These are phyloP conservation scores for Trichoderma sp. DNA, from an alignment of 2,329 filamentous ascomycete genomes.

Conservation along the genomic window DNA sequence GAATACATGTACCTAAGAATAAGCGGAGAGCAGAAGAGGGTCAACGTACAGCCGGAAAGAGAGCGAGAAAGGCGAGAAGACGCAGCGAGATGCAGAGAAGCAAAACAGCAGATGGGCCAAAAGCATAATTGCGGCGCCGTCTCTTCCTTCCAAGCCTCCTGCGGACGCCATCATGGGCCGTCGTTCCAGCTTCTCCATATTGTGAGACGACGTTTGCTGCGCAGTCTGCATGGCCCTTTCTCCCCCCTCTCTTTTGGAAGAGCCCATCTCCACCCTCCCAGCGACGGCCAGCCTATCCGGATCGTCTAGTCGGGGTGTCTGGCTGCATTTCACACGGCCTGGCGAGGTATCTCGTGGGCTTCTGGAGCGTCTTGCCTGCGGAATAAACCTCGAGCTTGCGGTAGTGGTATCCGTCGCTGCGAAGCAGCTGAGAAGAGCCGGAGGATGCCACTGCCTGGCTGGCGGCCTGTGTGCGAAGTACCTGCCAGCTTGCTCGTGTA, in stretches of 20 bases:
- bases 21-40: not conserved
- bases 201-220: constrained; percentile 13
- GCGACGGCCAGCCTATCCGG: constrained; percentile 29
- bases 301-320: constrained; percentile 22
- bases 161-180: constrained; percentile 10
- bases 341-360: constrained; percentile 14
- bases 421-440: not conserved
- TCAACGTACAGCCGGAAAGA: no score
- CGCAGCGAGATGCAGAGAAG: not conserved
- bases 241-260: constrained; percentile 3
- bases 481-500: not conserved
- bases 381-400: constrained; percentile 18
- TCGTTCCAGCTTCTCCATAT: constrained; percentile 19
- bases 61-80: not conserved
- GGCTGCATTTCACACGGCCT: constrained; percentile 21
- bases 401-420: constrained; percentile 1
- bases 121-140: constrained; percentile 21
- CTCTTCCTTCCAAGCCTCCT: constrained; percentile 23
- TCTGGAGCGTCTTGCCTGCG: constrained; percentile 7
- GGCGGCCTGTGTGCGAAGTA: not conserved
- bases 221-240: constrained; percentile 10
- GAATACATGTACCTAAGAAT: no score
- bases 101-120: not conserved
- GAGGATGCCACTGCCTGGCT: not conserved
- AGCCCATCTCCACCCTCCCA: constrained; percentile 25